Base-by-base conservation (phyloP, 768 basidiomycete species). In the Boletus subcaerulescens region DNA sequence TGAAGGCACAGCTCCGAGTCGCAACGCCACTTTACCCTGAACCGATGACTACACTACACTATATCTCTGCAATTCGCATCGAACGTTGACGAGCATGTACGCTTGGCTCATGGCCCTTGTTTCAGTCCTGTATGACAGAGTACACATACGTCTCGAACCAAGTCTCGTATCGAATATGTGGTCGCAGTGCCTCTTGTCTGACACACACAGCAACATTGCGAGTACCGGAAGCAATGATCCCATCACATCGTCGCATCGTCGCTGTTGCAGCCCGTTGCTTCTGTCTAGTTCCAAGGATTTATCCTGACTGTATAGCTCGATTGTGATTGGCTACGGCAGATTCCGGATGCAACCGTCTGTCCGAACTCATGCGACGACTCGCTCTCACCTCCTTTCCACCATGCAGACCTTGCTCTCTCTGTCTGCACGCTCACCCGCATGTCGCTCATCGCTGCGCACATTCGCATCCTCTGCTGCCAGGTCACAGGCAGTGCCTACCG, bases 401-500 rank as follows among this genome's bases (percentile, higher is more conserved):
- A 67, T 67, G 65, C 57, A 62, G 38, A 45, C 10, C 42, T 59
- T 31, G 41, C 50, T 8, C 14, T 32, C 20, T 20, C 29, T 29
- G 8, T 29, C 29, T 29, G 29, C 49, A 13, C 52, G 61, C 44
- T 32, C 58, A n/a, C 40, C 41, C n/a, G 54, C 46, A 1, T 43
- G 59, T 8, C 49, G 69, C 42, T 9, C 58, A 11, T 47, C 60
- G 0, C 8, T 59, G 29, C 74, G 75, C 49, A 41, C 72, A 1
- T 76, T 77, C 44, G 15, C 68, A 2, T 64, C 74, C 5, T 70
- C 71, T 1, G 54, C 65, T 0, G 39, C 57, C 8, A 57, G 60
- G 47, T 59, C 32, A 14, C 65, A 70, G 60, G 70, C 80, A 22
- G 79, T 82, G 3, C 83, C 86, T 0, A 70, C 74, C 2, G 77